Percentiles rank a stretch among this genome's conserved stretches.
Conservation (phyloP, 192 early-diverging fungal species). For the Jimgerdemannia flammicorona region DNA sequence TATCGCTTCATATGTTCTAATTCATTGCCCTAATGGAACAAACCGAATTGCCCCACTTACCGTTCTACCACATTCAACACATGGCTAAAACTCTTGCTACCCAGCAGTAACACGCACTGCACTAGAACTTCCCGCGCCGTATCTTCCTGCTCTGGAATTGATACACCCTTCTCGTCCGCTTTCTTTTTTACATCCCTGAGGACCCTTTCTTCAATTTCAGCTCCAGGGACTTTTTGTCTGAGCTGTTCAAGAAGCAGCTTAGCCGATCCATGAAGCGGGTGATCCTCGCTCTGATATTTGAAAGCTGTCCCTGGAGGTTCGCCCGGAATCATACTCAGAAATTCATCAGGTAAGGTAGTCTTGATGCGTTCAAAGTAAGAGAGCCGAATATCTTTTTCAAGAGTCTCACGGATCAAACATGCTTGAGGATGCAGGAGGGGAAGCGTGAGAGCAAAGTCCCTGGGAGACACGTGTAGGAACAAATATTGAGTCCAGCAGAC, state of each 20-base stretch:
- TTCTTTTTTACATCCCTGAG: conserved; percentile 41
- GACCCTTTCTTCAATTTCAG: conserved; percentile 35
- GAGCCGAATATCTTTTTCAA: conserved; percentile 82
- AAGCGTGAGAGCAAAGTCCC: conserved; percentile 48
- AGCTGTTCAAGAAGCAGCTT: conserved; percentile 38
- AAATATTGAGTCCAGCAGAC: not conserved
- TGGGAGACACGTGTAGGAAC: conserved; percentile 15
- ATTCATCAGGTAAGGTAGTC: conserved; percentile 67
- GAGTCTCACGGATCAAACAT: conserved; percentile 81
- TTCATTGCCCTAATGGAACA: not conserved
- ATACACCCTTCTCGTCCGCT: conserved; percentile 19
- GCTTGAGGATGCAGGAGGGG: conserved; percentile 52
- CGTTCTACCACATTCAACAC: conserved; percentile 88
- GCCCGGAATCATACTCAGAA: conserved; percentile 51
- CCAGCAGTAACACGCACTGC: conserved; percentile 81
- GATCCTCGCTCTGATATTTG: conserved; percentile 57
- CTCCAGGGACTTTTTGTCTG: conserved; percentile 40
- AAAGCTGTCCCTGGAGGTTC: conserved; percentile 69
- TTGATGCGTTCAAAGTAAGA: conserved; percentile 89
- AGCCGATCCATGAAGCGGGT: conserved; percentile 38
- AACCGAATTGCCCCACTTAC: conserved; percentile 38
- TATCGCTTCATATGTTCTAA: too few species aligned
- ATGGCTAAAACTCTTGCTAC: conserved; percentile 93
- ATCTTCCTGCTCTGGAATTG: conserved; percentile 42
- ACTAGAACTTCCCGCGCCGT: conserved; percentile 69